Percentiles rank a stretch among this genome's conserved stretches.
These are phyloP conservation scores for Trichoderma semiorbis DNA, from an alignment of 2,329 filamentous ascomycete genomes.

Conservation along the genomic window DNA sequence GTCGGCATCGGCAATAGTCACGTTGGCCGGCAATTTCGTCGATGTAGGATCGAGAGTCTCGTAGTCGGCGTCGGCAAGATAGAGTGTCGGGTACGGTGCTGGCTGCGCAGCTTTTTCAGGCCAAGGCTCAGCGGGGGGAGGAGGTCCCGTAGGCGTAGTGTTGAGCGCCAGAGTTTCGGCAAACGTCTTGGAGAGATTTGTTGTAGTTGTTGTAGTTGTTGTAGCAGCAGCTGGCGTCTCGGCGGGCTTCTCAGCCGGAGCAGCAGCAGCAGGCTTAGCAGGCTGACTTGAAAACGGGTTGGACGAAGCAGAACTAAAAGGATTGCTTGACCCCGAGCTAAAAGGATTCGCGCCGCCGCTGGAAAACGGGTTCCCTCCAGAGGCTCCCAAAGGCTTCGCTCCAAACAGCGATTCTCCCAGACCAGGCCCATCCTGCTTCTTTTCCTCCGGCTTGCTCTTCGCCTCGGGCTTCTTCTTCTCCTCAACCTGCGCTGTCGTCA, in stretches of 20 bases:
- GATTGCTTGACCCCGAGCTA: conserved; percentile 32
- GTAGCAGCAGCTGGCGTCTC: conserved; percentile 23
- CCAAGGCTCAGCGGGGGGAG: conserved; percentile 65
- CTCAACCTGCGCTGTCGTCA: conserved; percentile 33
- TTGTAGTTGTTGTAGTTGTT: conserved; percentile 6
- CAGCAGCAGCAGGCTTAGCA: conserved; percentile 34
- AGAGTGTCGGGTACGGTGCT: conserved; percentile 68
- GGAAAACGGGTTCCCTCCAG: conserved; percentile 58
- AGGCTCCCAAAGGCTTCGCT: conserved; percentile 45
- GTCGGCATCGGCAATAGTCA: conserved; percentile 41
- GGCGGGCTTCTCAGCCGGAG: conserved; percentile 27
- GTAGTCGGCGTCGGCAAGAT: conserved; percentile 84
- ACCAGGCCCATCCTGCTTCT: conserved; percentile 37
- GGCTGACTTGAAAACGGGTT: conserved; percentile 32
- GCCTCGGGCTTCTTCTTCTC: conserved; percentile 31
- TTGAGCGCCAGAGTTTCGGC: conserved; percentile 75
- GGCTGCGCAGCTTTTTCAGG: conserved; percentile 64
- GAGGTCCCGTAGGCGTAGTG: conserved; percentile 37
- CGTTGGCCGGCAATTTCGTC: conserved; percentile 47
- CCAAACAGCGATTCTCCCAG: conserved; percentile 71
- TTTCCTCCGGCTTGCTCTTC: conserved; percentile 32
- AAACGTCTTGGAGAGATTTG: conserved; percentile 58
- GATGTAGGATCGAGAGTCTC: conserved; percentile 71
- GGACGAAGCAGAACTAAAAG: conserved; percentile 28
- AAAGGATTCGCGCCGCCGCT: conserved; percentile 48